These are phyloP conservation scores for Schoenoplectus triqueter DNA, from an alignment of 202 grass and related monocot species.

Conservation along the genomic window DNA sequence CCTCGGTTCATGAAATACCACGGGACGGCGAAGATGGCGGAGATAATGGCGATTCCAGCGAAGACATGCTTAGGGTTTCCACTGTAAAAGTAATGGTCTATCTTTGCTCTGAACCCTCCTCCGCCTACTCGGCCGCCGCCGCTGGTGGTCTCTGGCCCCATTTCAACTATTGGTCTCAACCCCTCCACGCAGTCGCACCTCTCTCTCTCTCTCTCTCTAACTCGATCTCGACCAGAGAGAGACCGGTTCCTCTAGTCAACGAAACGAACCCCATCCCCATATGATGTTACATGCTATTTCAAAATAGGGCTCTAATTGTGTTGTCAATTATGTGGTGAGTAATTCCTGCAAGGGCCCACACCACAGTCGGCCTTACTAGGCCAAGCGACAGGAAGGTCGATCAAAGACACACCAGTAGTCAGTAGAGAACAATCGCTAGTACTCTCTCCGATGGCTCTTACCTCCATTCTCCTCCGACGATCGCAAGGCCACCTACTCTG, in stretches of 20 bases:
- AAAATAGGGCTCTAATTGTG: neutral
- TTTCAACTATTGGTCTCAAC: neutral
- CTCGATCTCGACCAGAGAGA: too few relatives aligned
- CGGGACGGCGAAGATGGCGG: conserved; percentile 67
- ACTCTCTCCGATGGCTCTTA: conserved; percentile 9
- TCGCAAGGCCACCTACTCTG: neutral
- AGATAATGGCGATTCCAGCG: conserved; percentile 70
- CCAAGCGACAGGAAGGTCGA: too few relatives aligned
- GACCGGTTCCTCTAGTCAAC: too few relatives aligned
- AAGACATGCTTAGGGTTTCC: conserved; percentile 93
- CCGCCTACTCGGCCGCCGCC: conserved; percentile 27
- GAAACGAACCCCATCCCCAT: too few relatives aligned
- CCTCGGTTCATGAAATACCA: conserved; percentile 79
- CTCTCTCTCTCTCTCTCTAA: neutral
- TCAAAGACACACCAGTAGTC: too few relatives aligned
- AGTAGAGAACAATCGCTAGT: neutral
- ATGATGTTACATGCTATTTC: neutral
- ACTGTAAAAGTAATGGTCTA: conserved; percentile 82
- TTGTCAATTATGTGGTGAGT: conserved; percentile 1
- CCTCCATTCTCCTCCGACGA: conserved; percentile 24
- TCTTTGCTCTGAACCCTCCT: conserved; percentile 51
- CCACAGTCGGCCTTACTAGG: too few relatives aligned
- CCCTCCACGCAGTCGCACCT: neutral
- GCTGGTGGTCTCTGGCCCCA: conserved; percentile 45
- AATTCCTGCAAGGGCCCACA: neutral